Base-by-base conservation (phyloP, 495 filamentous ascomycete species). In the Massariosphaeria phaeospora region DNA sequence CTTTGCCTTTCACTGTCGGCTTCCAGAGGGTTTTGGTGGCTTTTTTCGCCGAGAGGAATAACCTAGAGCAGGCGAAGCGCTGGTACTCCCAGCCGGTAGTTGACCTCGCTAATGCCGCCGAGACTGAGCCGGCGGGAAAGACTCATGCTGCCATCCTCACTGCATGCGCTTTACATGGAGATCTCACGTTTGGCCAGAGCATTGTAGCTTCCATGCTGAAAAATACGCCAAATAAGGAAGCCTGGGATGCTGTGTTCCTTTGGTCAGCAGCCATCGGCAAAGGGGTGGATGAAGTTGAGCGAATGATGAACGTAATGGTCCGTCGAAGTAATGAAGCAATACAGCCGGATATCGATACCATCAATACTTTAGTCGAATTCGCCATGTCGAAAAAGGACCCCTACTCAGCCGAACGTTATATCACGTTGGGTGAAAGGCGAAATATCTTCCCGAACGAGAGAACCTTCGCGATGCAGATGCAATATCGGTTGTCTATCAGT, bases 261-360 rank as follows among this genome's bases (percentile, higher is more conserved):
- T 95, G 86, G 86, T 81, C 87, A 23, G 84, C 84, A 11, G 76
- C 83, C 11, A 78, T 84, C 55, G 84, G 82, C 8, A 84, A 79
- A 64, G 80, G 81, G 10, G 80, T 85, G 4, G 80, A 86, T 57
- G 81, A 84, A 39, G 74, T 95, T 26, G 80, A 81, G 45, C 73
- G 77, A 40, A 86, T 88, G 76, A 74, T 91, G 49, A 59, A 75
- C 4, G 73, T 84, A 40, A 84, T 88, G 75, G 57, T 64, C 5
- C 70, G 76, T 54, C 67, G 65, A 6, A 74, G 75, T 13, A 62
- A 69, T 26, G 66, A 76, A 21, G 53, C 51, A 17, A 17, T 8
- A 21, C 13, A 20, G 12, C 80, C 89, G 1, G 81, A 84, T 41
- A 83, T 82, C n/a, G 70, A 74, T 2, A 85, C 84, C 27, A 82